Evolutionary conservation across 176 grass and related monocot genomes (phyloP).

Genomic region (Pontederia paniculata): DNA sequence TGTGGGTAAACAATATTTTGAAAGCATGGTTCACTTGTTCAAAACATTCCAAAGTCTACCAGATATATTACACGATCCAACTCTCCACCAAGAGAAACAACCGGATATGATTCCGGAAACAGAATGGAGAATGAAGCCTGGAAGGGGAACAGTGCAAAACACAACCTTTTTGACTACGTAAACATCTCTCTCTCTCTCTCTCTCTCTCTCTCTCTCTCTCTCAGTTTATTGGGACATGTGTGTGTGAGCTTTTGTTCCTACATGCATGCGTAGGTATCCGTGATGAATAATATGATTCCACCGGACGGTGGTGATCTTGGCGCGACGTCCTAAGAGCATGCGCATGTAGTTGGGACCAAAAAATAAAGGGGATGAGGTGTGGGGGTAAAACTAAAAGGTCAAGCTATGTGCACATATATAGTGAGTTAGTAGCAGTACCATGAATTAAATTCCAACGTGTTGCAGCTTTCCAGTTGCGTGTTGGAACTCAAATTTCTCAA

Average conservation of each 20-base stretch:
- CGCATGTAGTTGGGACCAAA: slow-evolving; percentile 15
- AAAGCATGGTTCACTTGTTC: too few relatives aligned
- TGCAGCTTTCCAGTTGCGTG: background rate
- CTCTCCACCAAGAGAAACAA: background rate
- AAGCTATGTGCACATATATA: too few relatives aligned
- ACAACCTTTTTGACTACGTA: slow-evolving; percentile 13
- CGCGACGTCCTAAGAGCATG: slow-evolving; percentile 51
- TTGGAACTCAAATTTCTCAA: slow-evolving; percentile 6
- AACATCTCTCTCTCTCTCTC: slow-evolving; percentile 15
- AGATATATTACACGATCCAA: background rate
- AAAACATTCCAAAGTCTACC: too few relatives aligned
- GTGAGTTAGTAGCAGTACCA: background rate
- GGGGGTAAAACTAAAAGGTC: too few relatives aligned
- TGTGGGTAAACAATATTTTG: too few relatives aligned
- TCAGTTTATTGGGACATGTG: slow-evolving; percentile 8
- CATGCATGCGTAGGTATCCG: slow-evolving; percentile 26
- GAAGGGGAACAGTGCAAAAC: background rate
- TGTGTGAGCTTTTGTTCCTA: slow-evolving; percentile 4
- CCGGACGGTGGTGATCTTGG: slow-evolving; percentile 17
- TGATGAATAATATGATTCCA: background rate
- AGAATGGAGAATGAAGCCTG: background rate
- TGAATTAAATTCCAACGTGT: slow-evolving; percentile 1
- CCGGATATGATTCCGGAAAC: background rate
- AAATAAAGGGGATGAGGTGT: background rate
- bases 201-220: slow-evolving; percentile 24